Evolutionary conservation across 495 filamentous ascomycete species (phyloP).

Genomic region (Aspergillus homomorphus): DNA sequence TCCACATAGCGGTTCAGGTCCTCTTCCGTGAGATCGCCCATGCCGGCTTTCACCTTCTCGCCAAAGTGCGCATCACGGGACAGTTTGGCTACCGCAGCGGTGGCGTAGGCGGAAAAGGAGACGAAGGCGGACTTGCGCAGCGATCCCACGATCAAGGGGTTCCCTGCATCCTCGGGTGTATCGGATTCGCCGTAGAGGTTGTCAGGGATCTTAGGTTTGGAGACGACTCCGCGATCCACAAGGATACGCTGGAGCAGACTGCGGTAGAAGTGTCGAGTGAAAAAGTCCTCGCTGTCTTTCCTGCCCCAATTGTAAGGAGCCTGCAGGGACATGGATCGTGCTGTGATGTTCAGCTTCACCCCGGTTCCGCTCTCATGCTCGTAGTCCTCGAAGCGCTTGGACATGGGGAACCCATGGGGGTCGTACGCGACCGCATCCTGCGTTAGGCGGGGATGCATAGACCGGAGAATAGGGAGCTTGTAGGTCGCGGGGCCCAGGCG

Average conservation of each 20-base stretch:
- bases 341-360: slow-evolving; percentile 88
- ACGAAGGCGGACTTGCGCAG: slow-evolving; percentile 76
- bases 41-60: slow-evolving; percentile 54
- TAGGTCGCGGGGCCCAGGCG: slow-evolving; percentile 80
- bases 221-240: slow-evolving; percentile 72
- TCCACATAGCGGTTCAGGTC: slow-evolving; percentile 68
- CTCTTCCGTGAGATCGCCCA: slow-evolving; percentile 65
- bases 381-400: slow-evolving; percentile 62
- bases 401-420: slow-evolving; percentile 92
- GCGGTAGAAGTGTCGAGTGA: slow-evolving; percentile 91
- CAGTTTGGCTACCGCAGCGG: slow-evolving; percentile 75
- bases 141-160: slow-evolving; percentile 81
- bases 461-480: slow-evolving; percentile 69
- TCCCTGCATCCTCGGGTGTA: slow-evolving; percentile 38
- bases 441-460: slow-evolving; percentile 53
- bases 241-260: slow-evolving; percentile 88
- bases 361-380: slow-evolving; percentile 52
- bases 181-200: slow-evolving; percentile 34
- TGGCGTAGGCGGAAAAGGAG: slow-evolving; percentile 72
- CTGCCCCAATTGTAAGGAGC: slow-evolving; percentile 88
- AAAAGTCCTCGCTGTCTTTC: slow-evolving; percentile 78
- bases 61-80: slow-evolving; percentile 54
- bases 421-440: slow-evolving; percentile 64
- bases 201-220: slow-evolving; percentile 44
- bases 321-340: slow-evolving; percentile 94